Evolutionary conservation across 495 filamentous ascomycete species (phyloP).

Genomic region (Aspergillus sparsus): DNA sequence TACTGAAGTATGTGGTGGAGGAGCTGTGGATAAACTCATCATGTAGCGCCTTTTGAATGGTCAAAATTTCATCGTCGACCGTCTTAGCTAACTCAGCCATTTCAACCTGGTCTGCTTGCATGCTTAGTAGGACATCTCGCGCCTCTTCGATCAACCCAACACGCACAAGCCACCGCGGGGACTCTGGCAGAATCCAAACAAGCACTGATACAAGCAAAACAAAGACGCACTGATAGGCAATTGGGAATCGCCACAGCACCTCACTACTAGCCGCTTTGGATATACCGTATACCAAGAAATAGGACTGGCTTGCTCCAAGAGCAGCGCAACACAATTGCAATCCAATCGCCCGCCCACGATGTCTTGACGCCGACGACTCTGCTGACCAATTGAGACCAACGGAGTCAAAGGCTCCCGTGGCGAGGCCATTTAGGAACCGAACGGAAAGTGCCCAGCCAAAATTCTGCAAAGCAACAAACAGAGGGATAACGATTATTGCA

Average conservation of each 20-base stretch:
- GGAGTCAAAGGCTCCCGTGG: neutral
- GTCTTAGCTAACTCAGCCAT: neutral
- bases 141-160: neutral
- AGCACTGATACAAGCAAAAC: neutral
- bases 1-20: neutral
- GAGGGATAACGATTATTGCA: neutral
- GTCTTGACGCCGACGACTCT: neutral
- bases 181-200: neutral
- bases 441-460: neutral
- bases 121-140: neutral
- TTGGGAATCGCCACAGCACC: neutral
- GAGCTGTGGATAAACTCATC: neutral
- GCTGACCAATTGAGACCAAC: neutral
- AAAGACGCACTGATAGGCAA: constrained; percentile 2
- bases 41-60: neutral
- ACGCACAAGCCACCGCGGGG: neutral
- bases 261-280: neutral
- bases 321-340: neutral
- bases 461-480: neutral
- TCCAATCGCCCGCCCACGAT: neutral
- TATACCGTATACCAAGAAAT: neutral
- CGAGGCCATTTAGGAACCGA: neutral
- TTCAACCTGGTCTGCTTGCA: neutral
- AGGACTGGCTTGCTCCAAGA: neutral
- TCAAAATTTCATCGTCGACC: neutral